Evolutionary conservation across 345 rosid genomes (phyloP), one percentile per base, ranked within the genome.

Genomic region (Acer campestre): DNA sequence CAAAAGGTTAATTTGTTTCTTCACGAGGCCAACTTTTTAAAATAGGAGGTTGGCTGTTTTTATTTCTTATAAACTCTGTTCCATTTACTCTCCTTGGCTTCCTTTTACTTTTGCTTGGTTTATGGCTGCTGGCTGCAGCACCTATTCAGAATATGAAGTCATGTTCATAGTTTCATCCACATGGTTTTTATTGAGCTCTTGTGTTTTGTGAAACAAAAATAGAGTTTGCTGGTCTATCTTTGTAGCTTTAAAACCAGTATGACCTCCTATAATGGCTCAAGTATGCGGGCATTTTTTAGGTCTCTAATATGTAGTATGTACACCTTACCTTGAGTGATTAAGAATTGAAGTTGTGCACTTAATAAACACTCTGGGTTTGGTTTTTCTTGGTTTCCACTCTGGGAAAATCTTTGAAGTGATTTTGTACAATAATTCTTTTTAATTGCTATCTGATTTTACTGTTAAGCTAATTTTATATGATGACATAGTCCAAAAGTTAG

Each of bases 401-500:
- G n/a, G 55, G 12, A 27, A 7, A 31, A 55, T 44, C 70, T 25
- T 61, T 58, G 38, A 61, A 46, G 58, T 44, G 40, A 70, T 17
- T 27, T 12, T 17, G 42, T 29, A 61, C 61, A 14, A 64, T 29
- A 2, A 13, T 40, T 48, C 62, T 13, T 27, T 46, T 20, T 71
- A 35, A 55, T 49, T 73, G 48, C 75, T 74, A 11, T 70, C 16
- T 48, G 69, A 49, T 63, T 42, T 73, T 66, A 14, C 17, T 25
- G 35, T 67, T 25, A 40, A 77, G 18, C 23, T 68, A 27, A 67
- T 48, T 62, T 81, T 55, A 13, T 56, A 75, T 56, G 78, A 35
- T 73, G 70, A 44, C 69, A 44, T 81, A 25, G 22, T 80, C 53
- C 81, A 55, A 61, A 3, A 61, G 73, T 81, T 80, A 71, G 78